Base-by-base conservation (phyloP, 2,329 filamentous ascomycete genomes). In the Arthrobotrys sinensis region DNA sequence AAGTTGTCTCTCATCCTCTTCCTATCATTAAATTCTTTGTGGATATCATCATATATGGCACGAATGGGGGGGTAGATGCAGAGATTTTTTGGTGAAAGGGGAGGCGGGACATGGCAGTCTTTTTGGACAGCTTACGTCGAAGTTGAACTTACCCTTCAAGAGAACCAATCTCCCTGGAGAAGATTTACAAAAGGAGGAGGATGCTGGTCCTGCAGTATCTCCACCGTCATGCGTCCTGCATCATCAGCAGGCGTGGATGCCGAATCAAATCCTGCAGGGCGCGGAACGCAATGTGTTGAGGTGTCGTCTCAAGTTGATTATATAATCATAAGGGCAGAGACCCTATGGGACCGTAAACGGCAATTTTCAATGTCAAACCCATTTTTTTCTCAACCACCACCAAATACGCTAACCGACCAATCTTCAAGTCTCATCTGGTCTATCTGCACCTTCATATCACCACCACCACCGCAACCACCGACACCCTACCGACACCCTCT, bases 11-110 rank as follows among this genome's bases (percentile, higher is more conserved):
- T 75, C 70, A 75, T 75, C 70, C 70, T 75, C 70, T 75, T 75
- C 70, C 70, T 75, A 75, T 75, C 70, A 75, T 75, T 66, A 67
- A 60, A 60, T 67, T 50, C 34, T 62, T 75, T 64, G 46, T 55
- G 38, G 38, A 67, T 63, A 60, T 75, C 70, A 75, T 75, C 70
- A 75, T 75, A 7, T 63, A 60, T 65, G 57, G 46, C 46, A 28
- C 34, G 16, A 45, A 62, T 32, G 19, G 40, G 38, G 19, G 40
- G 38, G 57, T 32, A 32, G 38, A 62, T 46, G 36, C 16, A 55
- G n/a, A 19, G 45, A 14, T 40, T 19, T 57, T 40, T 11, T 52
- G 14, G 48, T 8, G 19, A 14, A 4, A 48, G 6, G 19, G 11
- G 8, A 11, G 48, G 50, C 7, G 12, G 50, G 19, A 16, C 16